Evolutionary conservation across 164 flowering plant species (phyloP).

Genomic region (Vitis riparia): DNA sequence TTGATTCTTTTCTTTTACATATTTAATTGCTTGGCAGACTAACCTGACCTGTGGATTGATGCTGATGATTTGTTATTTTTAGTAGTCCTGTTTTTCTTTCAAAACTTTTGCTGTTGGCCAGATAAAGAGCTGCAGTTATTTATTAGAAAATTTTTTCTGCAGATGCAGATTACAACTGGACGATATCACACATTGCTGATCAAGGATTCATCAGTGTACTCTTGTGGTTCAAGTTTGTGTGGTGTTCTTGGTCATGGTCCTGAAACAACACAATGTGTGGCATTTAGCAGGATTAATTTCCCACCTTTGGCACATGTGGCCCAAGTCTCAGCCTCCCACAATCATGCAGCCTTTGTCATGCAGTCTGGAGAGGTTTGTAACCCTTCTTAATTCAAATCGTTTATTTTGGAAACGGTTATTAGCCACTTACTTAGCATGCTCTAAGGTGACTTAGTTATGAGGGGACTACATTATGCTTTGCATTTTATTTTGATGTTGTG

Average conservation of each 20-base stretch:
- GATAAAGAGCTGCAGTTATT: not conserved
- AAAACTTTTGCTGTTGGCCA: not conserved
- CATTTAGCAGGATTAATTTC: constrained; percentile 64
- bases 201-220: constrained; percentile 61
- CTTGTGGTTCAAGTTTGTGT: constrained; percentile 91
- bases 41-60: no score
- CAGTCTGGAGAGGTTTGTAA: constrained; percentile 86
- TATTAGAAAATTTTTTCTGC: constrained; percentile 21
- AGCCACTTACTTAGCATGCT: no score
- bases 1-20: no score
- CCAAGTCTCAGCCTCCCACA: constrained; percentile 86
- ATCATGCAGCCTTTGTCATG: constrained; percentile 91
- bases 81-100: not conserved
- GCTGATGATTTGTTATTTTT: no score
- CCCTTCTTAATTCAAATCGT: not conserved
- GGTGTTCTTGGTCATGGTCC: constrained; percentile 98
- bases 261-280: constrained; percentile 71
- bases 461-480: not conserved
- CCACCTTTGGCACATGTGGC: constrained; percentile 54
- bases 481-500: not conserved
- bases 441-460: not conserved
- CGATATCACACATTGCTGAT: constrained; percentile 84
- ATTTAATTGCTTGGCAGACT: no score
- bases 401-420: no score
- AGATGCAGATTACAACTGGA: constrained; percentile 94